Conservation (phyloP, 2,329 filamentous ascomycete genomes). For the Phyllosticta citribraziliensis region DNA sequence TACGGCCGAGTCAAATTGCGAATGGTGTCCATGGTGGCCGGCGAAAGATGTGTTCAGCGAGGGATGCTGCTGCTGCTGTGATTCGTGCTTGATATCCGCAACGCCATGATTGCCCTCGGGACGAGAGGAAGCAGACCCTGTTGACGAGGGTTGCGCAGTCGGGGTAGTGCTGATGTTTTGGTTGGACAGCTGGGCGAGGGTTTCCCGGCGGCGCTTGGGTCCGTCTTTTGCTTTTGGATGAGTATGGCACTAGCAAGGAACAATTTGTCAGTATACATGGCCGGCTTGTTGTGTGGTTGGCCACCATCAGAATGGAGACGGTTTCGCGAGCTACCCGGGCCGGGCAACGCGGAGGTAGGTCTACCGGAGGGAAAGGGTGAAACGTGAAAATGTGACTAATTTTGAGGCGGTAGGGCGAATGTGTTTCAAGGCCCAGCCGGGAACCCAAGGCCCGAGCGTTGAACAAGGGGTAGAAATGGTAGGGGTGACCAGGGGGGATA, state of each 20-base stretch:
- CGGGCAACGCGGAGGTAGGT: background rate
- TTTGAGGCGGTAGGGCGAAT: background rate
- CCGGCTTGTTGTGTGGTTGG: background rate
- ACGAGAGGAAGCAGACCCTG: background rate
- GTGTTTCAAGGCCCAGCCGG: background rate
- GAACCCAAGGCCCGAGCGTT: background rate
- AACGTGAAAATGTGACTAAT: background rate
- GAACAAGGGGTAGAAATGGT: background rate
- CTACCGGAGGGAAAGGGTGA: background rate
- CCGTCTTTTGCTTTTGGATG: conserved; percentile 35
- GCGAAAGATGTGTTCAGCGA: background rate
- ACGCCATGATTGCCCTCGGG: background rate
- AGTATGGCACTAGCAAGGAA: conserved; percentile 27
- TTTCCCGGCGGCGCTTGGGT: conserved; percentile 33
- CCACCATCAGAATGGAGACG: background rate
- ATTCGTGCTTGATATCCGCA: background rate
- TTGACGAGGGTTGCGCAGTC: background rate
- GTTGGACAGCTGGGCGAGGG: conserved; percentile 16
- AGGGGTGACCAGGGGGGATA: background rate
- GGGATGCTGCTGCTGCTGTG: background rate
- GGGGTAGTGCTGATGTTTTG: background rate
- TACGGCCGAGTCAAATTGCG: background rate
- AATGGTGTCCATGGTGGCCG: background rate
- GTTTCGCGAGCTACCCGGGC: background rate
- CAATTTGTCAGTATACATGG: conserved; percentile 4